Evolutionary conservation across 192 early-diverging fungal genomes (phyloP).

Genomic region (Funneliformis mosseae): DNA sequence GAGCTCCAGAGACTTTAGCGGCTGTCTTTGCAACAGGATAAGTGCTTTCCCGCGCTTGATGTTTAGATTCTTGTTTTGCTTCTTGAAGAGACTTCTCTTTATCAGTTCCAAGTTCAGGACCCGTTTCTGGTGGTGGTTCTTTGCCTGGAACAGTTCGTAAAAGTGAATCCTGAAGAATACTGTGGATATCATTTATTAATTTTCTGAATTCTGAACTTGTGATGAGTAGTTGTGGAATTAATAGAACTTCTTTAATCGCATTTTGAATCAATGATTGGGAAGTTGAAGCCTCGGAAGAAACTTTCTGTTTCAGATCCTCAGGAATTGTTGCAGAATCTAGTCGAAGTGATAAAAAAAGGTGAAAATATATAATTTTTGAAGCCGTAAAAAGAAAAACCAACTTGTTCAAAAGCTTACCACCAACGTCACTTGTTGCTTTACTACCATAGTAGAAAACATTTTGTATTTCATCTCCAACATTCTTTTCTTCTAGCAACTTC

Average conservation of each 20-base stretch:
- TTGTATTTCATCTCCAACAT: constrained; percentile 52
- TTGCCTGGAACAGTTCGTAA: constrained; percentile 9
- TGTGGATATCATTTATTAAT: constrained; percentile 45
- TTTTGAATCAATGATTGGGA: constrained; percentile 39
- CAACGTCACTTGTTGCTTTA: constrained; percentile 32
- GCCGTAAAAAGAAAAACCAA: not conserved
- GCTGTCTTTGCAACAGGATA: constrained; percentile 35
- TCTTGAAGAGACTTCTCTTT: constrained; percentile 39
- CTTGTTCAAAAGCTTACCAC: not conserved
- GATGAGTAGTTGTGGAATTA: constrained; percentile 40
- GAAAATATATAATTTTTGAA: not conserved
- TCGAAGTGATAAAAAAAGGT: not conserved
- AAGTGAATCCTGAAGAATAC: constrained; percentile 42
- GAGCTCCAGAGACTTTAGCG: constrained; percentile 25
- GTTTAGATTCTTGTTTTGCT: constrained; percentile 14
- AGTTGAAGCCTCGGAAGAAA: constrained; percentile 21
- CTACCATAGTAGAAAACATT: constrained; percentile 39
- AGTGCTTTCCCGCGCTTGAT: constrained; percentile 36
- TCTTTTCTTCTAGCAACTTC: constrained; percentile 46
- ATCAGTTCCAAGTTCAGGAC: constrained; percentile 34
- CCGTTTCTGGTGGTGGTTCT: constrained; percentile 11
- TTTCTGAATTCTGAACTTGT: constrained; percentile 52
- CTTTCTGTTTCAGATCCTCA: constrained; percentile 10
- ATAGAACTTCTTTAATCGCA: not conserved
- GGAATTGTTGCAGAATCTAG: not conserved